phyloP scores from a whole-genome alignment of 805 yeast genomes.

The Yueomyces sinensis region DNA sequence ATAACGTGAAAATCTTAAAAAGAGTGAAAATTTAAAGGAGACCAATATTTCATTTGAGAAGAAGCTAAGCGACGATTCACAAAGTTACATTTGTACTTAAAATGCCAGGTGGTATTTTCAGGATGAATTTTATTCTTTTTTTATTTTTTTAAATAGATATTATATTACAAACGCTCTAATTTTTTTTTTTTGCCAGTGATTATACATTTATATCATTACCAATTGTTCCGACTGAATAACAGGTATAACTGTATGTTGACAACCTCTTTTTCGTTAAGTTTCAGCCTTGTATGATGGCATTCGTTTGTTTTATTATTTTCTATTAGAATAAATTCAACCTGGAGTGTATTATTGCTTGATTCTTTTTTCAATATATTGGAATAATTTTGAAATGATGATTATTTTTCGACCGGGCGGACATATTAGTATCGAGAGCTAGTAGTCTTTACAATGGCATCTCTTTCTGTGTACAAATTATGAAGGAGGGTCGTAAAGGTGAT shows the following conservation, averaged over 20 bases:
- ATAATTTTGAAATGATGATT: constrained; percentile 19
- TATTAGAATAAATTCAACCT: not conserved
- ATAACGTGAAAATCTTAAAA: no score
- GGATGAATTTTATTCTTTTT: no score
- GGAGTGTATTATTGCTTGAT: not conserved
- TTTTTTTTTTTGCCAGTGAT: constrained; percentile 13
- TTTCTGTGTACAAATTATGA: constrained; percentile 27
- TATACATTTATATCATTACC: constrained; percentile 19
- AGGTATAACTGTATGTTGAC: constrained; percentile 28
- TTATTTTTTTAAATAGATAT: not conserved
- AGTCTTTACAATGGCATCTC: constrained; percentile 14
- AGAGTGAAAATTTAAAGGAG: no score
- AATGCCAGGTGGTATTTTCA: not conserved
- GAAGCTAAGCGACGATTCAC: no score
- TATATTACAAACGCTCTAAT: no score
- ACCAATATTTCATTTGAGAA: no score
- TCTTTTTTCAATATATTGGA: not conserved
- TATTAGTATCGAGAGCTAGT: constrained; percentile 23
- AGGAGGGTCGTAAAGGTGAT: constrained; percentile 14
- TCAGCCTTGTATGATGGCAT: constrained; percentile 33
- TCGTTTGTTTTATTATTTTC: not conserved
- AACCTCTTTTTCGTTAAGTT: constrained; percentile 33
- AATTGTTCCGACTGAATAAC: constrained; percentile 32
- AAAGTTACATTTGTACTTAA: no score
- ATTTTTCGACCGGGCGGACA: constrained; percentile 39